Conservation (phyloP, 768 basidiomycete genomes). For the Aureoboletus auriporus region DNA sequence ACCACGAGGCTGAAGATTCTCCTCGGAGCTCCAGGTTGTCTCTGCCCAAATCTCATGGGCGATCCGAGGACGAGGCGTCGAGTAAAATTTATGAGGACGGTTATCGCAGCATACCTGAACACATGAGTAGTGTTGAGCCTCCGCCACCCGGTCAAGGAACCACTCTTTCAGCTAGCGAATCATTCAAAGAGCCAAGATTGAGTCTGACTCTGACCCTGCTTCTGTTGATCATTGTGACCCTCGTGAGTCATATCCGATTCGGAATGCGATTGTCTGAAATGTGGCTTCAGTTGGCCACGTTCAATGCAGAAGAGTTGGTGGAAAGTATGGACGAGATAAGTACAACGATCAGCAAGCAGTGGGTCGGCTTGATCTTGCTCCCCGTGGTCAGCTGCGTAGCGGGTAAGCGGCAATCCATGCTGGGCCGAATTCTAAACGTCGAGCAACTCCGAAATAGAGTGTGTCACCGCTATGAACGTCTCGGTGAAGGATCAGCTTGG, state of each 20-base stretch:
- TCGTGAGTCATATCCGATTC: conserved; percentile 39
- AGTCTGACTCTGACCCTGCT: conserved; percentile 55
- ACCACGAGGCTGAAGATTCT: background rate
- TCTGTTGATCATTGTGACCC: conserved; percentile 56
- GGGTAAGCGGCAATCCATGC: conserved; percentile 39
- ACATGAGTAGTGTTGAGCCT: conserved; percentile 8
- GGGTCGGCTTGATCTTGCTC: conserved; percentile 84
- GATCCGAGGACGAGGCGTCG: conserved; percentile 12
- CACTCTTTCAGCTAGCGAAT: conserved; percentile 5
- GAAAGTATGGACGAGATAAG: conserved; percentile 81
- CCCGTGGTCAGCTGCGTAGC: conserved; percentile 81
- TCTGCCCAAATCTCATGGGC: conserved; percentile 8
- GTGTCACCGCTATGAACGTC: conserved; percentile 86
- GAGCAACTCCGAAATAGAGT: conserved; percentile 45
- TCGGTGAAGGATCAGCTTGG: conserved; percentile 82
- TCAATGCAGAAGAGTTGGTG: conserved; percentile 74
- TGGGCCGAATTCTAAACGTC: background rate
- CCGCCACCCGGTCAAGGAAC: conserved; percentile 16
- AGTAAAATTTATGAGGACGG: background rate
- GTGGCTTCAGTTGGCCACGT: conserved; percentile 41
- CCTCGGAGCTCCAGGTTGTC: conserved; percentile 6
- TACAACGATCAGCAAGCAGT: conserved; percentile 71
- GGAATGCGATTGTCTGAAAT: conserved; percentile 1
- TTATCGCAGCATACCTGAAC: conserved; percentile 8
- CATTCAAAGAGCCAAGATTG: conserved; percentile 49